Evolutionary conservation across 352 stramenopile species (phyloP), one percentile per base, ranked within the genome.

Genomic region (Pythium dissotocum): DNA sequence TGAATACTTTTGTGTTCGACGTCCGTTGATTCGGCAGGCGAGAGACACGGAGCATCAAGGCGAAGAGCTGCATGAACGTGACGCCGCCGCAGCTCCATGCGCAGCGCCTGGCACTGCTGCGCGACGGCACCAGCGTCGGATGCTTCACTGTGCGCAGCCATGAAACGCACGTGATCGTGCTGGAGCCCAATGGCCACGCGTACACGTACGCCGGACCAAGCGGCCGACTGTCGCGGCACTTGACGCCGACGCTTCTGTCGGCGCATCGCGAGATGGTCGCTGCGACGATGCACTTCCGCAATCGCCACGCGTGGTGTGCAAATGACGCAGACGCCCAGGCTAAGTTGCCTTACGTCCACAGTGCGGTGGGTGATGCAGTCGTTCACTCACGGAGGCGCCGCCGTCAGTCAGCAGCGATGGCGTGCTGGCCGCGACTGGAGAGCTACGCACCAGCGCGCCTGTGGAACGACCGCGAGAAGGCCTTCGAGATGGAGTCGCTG

Each of bases 401-500:
- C n/a, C 51, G 32, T 5, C 21, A 30, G 48, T 30, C 32, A 46
- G 13, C 12, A 21, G 12, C 12, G 58, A 44, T 59, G 21, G 42
- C 66, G 18, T 61, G 65, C 51, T 71, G 62, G 68, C 68, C 68
- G 70, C 8, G 57, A 30, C 0, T 60, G 65, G 40, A 44, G 36
- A 13, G 62, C 8, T 85, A 38, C 63, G 65, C 44, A 60, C 72
- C 32, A 58, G 63, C 8, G 73, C 61, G 53, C 55, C 81, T 44
- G 68, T 78, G 70, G 65, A 67, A 90, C 49, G 33, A 63, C 14
- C 18, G 65, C 18, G 62, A 69, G 7, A 69, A 73, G 35, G 56
- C 74, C 13, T 90, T 89, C 30, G 75, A 90, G 63, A 75, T 93
- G 58, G 73, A 81, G 49, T 93, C 85, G 13, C 77, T 90, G 18